Percentiles rank a stretch among this genome's conserved stretches.
These are phyloP conservation scores for Pholiota molesta DNA, from an alignment of 768 basidiomycete species.

Conservation along the genomic window DNA sequence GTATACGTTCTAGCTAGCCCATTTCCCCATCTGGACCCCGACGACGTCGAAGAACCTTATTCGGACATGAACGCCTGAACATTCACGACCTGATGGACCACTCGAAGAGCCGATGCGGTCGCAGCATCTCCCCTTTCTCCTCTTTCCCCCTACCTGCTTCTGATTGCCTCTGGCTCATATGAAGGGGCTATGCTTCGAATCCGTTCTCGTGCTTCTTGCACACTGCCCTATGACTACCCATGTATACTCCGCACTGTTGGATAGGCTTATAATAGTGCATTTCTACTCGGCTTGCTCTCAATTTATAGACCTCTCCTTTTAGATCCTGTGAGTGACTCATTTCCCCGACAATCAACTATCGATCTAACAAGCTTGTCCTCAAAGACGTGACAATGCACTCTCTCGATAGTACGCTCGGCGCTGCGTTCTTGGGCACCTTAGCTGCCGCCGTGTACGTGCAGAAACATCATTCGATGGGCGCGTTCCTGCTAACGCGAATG, in stretches of 20 bases:
- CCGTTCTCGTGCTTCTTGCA: neutral
- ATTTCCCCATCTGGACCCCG: neutral
- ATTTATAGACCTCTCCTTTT: neutral
- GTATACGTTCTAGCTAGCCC: neutral
- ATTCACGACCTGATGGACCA: neutral
- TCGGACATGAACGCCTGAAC: neutral
- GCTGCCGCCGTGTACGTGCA: slow-evolving; percentile 6
- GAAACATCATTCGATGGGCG: neutral
- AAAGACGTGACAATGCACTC: neutral
- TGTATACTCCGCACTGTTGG: neutral
- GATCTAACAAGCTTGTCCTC: too few species aligned
- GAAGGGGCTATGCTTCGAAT: neutral
- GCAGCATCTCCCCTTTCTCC: neutral
- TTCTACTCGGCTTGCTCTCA: neutral
- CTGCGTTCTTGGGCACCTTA: slow-evolving; percentile 5
- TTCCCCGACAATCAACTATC: neutral
- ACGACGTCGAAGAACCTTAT: neutral
- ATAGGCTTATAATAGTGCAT: neutral
- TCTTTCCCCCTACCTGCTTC: neutral
- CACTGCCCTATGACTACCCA: neutral
- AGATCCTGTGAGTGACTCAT: neutral
- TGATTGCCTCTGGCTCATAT: neutral
- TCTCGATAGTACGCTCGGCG: neutral
- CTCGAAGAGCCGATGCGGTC: neutral
- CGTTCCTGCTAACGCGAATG: neutral